Percentiles rank a stretch among this genome's conserved stretches.
These are phyloP conservation scores for Acacia crassicarpa DNA, from an alignment of 306 rosid genomes.

Conservation along the genomic window DNA sequence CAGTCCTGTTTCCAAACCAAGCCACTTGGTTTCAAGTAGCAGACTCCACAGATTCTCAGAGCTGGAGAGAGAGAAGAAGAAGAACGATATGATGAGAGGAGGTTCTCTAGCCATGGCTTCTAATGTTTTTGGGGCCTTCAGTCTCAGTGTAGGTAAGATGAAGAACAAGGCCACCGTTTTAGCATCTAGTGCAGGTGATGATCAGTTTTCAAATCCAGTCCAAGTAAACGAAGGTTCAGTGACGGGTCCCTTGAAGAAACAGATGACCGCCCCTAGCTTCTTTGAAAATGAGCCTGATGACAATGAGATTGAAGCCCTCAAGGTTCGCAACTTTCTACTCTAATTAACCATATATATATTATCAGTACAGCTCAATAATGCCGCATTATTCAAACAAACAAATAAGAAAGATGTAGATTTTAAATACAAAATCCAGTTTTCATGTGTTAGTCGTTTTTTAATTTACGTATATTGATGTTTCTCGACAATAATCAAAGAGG, in stretches of 20 bases:
- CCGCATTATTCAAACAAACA: constrained; percentile 5
- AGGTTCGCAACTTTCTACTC: constrained; percentile 24
- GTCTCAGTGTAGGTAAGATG: constrained; percentile 6
- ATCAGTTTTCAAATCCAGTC: not conserved
- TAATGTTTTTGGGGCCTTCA: constrained; percentile 33
- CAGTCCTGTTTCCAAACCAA: constrained; percentile 9
- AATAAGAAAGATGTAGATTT: too few relatives aligned
- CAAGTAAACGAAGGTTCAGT: not conserved
- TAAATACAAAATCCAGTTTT: too few relatives aligned
- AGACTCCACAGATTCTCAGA: constrained; percentile 2
- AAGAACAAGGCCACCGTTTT: constrained; percentile 14
- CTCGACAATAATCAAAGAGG: too few relatives aligned
- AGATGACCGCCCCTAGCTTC: not conserved
- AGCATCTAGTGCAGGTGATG: constrained; percentile 21
- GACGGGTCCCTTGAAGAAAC: not conserved
- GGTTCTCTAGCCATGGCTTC: constrained; percentile 26
- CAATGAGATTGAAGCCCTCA: not conserved
- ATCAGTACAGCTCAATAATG: not conserved
- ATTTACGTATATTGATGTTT: too few relatives aligned
- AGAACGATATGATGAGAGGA: constrained; percentile 9
- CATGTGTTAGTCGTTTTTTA: accelerated
- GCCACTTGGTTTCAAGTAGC: not conserved
- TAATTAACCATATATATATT: not conserved
- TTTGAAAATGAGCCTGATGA: not conserved
- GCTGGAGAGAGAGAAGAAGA: constrained; percentile 5